Percentiles rank a stretch among this genome's conserved stretches.
Evolutionary conservation across 2,329 filamentous ascomycete species (phyloP).

Genomic region (Seiridium cupressi): DNA sequence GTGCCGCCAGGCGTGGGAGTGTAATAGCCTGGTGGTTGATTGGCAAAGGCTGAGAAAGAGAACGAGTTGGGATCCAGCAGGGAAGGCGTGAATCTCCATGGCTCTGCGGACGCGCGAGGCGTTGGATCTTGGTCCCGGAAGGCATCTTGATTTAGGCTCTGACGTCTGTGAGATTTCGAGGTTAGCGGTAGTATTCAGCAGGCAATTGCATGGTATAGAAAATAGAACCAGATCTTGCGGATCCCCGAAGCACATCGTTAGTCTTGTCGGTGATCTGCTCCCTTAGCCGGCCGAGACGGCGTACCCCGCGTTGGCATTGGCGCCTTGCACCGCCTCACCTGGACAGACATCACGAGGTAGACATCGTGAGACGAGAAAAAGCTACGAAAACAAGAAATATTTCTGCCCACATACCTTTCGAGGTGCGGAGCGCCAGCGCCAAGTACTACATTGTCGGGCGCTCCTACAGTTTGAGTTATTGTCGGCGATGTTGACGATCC

Average conservation of each 20-base stretch:
- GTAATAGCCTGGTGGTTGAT: conserved; percentile 81
- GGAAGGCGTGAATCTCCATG: conserved; percentile 85
- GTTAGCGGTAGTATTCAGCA: conserved; percentile 31
- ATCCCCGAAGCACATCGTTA: too few relatives aligned
- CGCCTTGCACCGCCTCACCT: conserved; percentile 22
- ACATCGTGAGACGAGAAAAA: conserved; percentile 9
- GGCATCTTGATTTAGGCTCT: conserved; percentile 36
- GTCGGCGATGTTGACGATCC: conserved; percentile 42
- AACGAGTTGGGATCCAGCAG: conserved; percentile 84
- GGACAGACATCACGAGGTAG: background rate
- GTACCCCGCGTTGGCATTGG: conserved; percentile 24
- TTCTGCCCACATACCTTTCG: conserved; percentile 22
- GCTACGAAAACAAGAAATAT: background rate
- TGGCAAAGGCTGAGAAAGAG: conserved; percentile 75
- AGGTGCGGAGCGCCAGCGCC: conserved; percentile 17
- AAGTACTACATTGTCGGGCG: conserved; percentile 28
- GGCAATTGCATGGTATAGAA: background rate
- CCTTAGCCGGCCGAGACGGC: conserved; percentile 4
- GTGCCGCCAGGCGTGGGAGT: conserved; percentile 81
- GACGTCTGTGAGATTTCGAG: conserved; percentile 43
- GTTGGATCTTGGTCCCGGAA: conserved; percentile 77
- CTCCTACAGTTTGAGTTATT: conserved; percentile 33
- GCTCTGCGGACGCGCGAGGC: conserved; percentile 74
- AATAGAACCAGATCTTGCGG: too few relatives aligned
- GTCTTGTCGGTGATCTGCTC: background rate